A percentile compares a stretch with the other conserved stretches of the same genome.
Evolutionary conservation across 176 grass and related monocot species (phyloP).

Genomic region (Avena sativa): DNA sequence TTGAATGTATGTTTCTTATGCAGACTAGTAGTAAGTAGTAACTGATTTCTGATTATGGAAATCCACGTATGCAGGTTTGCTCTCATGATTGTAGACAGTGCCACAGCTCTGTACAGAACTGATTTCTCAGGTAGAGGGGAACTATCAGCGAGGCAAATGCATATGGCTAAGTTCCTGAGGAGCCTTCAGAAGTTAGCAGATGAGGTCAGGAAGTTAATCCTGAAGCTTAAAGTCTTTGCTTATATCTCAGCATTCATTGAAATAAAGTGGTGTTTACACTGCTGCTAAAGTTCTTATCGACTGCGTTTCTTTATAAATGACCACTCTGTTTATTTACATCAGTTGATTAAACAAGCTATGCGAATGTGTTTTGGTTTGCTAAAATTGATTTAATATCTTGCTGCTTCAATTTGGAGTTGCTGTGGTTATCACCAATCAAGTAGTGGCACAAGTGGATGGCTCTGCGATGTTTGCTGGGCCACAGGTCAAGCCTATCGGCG

Average conservation of each 20-base stretch:
- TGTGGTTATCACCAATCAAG: conserved; percentile 99
- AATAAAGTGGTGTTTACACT: neutral
- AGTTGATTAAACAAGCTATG: neutral
- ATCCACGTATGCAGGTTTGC: conserved; percentile 72
- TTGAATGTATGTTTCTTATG: conserved; percentile 18
- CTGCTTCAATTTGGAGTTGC: conserved; percentile 82
- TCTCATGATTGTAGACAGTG: conserved; percentile 97
- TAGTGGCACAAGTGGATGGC: conserved; percentile 97
- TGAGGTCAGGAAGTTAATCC: conserved; percentile 57
- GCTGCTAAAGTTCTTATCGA: neutral
- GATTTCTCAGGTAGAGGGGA: conserved; percentile 98
- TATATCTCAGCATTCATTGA: neutral
- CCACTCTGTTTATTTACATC: neutral
- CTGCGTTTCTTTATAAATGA: neutral
- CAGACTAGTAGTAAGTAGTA: neutral
- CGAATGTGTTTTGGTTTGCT: conserved; percentile 10
- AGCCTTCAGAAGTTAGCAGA: conserved; percentile 96
- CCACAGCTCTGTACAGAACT: conserved; percentile 90
- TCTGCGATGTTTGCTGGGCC: conserved; percentile 93
- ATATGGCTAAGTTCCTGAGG: conserved; percentile 91
- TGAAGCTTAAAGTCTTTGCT: neutral
- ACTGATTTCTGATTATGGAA: conserved; percentile 21
- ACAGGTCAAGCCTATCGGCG: conserved; percentile 84
- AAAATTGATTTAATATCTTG: conserved; percentile 17
- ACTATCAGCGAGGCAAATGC: conserved; percentile 95